These are phyloP conservation scores for Fistulifera pelliculosa DNA, from an alignment of 108 stramenopile genomes.

Conservation along the genomic window DNA sequence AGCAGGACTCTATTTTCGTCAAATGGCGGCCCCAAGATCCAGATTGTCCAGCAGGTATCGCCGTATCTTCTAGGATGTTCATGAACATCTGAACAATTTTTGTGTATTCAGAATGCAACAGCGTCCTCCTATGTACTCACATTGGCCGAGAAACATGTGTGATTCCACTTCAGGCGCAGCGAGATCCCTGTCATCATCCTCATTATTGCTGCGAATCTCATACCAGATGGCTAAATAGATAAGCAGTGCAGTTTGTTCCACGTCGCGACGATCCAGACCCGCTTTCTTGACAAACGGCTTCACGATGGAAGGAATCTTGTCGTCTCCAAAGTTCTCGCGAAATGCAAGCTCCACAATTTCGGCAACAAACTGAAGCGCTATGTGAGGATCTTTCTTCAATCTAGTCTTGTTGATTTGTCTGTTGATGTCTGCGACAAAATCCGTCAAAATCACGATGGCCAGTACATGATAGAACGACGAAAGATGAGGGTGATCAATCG, in stretches of 20 bases:
- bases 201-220: no score
- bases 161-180: no score
- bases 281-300: no score
- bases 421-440: not conserved
- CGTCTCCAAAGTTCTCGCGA: not conserved
- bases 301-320: not conserved
- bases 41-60: no score
- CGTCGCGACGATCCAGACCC: not conserved
- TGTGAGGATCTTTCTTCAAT: slow-evolving; percentile 1
- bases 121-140: no score
- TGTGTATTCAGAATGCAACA: no score
- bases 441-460: slow-evolving; percentile 5
- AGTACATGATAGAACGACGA: slow-evolving; percentile 7
- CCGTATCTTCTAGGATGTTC: no score
- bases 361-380: not conserved
- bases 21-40: not conserved
- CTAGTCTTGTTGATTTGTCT: not conserved
- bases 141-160: no score
- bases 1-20: slow-evolving; percentile 4
- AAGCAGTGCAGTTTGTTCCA: not conserved
- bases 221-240: no score
- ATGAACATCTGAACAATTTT: no score
- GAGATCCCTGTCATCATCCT: no score
- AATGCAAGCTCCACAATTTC: slow-evolving; percentile 6
- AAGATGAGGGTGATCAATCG: slow-evolving; percentile 2